phyloP scores from a whole-genome alignment of 805 yeast genomes.

The Metschnikowia noctiluminum region DNA sequence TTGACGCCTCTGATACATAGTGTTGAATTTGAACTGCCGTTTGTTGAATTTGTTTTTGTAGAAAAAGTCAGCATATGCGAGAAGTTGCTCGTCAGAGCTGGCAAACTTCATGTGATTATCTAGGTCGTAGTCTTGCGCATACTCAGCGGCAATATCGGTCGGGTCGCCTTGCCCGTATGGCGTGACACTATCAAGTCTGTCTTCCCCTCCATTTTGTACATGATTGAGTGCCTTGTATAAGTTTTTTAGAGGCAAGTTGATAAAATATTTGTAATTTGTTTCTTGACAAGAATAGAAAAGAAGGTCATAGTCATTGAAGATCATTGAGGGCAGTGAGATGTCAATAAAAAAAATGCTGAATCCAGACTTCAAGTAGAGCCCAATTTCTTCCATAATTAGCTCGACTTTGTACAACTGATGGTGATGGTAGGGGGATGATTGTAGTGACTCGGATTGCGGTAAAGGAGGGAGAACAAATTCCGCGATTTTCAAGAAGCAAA shows the following conservation, averaged over 20 bases:
- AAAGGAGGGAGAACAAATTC: conserved; percentile 36
- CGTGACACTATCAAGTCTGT: conserved; percentile 7
- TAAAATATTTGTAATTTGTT: conserved; percentile 39
- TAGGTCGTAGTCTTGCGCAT: conserved; percentile 17
- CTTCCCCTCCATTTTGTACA: conserved; percentile 29
- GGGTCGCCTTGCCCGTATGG: conserved; percentile 22
- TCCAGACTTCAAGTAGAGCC: conserved; percentile 51
- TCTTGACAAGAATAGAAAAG: conserved; percentile 40
- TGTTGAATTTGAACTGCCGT: conserved; percentile 37
- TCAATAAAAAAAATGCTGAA: conserved; percentile 46
- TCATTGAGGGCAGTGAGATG: conserved; percentile 36
- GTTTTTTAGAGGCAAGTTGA: conserved; percentile 45
- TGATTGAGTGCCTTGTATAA: conserved; percentile 45
- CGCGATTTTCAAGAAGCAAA: conserved; percentile 51
- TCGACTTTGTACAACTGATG: conserved; percentile 35
- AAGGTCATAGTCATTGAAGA: conserved; percentile 42
- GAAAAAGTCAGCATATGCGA: conserved; percentile 33
- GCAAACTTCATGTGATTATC: conserved; percentile 1
- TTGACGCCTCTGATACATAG: conserved; percentile 40
- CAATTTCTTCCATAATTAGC: conserved; percentile 54
- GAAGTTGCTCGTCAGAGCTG: conserved; percentile 17
- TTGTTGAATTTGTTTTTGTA: conserved; percentile 30
- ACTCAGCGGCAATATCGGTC: conserved; percentile 9
- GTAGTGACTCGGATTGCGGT: background rate
- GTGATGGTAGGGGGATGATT: conserved; percentile 5